Evolutionary conservation across 768 basidiomycete genomes (phyloP), one percentile per base, ranked within the genome.

Genomic region (Cystofilobasidium bisporidii): DNA sequence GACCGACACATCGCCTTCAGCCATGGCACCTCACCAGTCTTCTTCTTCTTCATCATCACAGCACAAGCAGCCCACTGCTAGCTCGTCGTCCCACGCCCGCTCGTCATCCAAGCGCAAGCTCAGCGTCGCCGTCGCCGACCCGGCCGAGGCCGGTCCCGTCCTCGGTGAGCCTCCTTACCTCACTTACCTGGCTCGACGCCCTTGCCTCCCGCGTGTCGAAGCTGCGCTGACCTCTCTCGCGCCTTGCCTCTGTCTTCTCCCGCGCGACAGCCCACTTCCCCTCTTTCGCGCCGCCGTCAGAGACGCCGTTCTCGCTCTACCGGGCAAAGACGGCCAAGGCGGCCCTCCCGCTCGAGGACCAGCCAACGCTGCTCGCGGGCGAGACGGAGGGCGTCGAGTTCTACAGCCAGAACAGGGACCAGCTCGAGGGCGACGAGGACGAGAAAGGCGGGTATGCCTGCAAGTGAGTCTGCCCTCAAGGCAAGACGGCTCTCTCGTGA

Each of bases 301-400:
- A 80, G 20, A 88, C 83, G 3, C 72, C 83, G 22, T 90, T 89
- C 75, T 77, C 79, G 70, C 82, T 83, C 72, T 89, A 86, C 75
- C 75, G 79, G 53, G 24, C 65, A 4, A 61, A 61, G 47, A 24
- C 63, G 38, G 28, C 68, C 41, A 64, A 58, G 41, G 59, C 36
- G 45, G 15, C 57, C 17, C 28, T 57, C 47, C 57, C 68, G 8
- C 38, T 76, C 55, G 65, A 72, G 26, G 72, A 72, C 43, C 74
- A 77, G 57, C 71, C 68, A 28, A 76, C 77, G 14, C 72, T 89
- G 18, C 80, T 94, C 28, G 88, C 85, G 0, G 93, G 87, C 6
- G 91, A 94, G 79, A 88, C 88, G n/a, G 81, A 85, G 33, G 80
- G 83, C 24, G 83, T 96, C 57, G 91, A 96, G 74, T 91, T 87